phyloP scores from a whole-genome alignment of 345 rosid genomes.

The Acer campestre region DNA sequence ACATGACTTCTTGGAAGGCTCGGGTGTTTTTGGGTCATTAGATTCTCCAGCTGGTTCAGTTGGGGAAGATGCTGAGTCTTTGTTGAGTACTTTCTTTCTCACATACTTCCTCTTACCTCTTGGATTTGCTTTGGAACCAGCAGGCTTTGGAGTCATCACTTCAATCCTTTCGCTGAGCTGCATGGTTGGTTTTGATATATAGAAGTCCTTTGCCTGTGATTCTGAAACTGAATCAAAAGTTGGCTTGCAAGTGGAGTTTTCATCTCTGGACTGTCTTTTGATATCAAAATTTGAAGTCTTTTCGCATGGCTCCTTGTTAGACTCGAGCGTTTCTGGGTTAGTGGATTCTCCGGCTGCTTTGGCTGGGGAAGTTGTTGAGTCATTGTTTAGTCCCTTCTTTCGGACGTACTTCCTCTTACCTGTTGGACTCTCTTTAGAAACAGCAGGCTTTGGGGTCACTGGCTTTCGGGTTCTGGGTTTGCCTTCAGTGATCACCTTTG shows the following conservation, averaged over 20 bases:
- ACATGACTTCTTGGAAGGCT: slow-evolving; percentile 42
- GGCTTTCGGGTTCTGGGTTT: slow-evolving; percentile 48
- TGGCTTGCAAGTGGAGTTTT: slow-evolving; percentile 21
- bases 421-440: slow-evolving; percentile 38
- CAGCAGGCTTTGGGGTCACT: slow-evolving; percentile 30
- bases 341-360: slow-evolving; percentile 37
- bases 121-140: slow-evolving; percentile 35
- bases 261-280: slow-evolving; percentile 26
- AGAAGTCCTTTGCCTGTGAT: slow-evolving; percentile 21
- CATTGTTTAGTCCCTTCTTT: slow-evolving; percentile 35
- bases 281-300: slow-evolving; percentile 54
- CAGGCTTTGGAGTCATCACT: slow-evolving; percentile 28
- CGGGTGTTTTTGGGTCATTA: slow-evolving; percentile 26
- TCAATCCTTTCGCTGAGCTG: slow-evolving; percentile 6
- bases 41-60: slow-evolving; percentile 37
- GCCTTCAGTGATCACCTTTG: slow-evolving; percentile 68
- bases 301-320: slow-evolving; percentile 51
- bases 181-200: slow-evolving; percentile 27
- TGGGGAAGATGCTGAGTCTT: slow-evolving; percentile 30
- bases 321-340: slow-evolving; percentile 27
- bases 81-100: slow-evolving; percentile 34
- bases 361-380: slow-evolving; percentile 26
- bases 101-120: slow-evolving; percentile 58
- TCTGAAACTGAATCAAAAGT: slow-evolving; percentile 19
- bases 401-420: slow-evolving; percentile 60